A percentile compares a stretch with the other conserved stretches of the same genome.
phyloP scores from a whole-genome alignment of 1,139 yeast genomes.

The Geotrichum citri-aurantii region DNA sequence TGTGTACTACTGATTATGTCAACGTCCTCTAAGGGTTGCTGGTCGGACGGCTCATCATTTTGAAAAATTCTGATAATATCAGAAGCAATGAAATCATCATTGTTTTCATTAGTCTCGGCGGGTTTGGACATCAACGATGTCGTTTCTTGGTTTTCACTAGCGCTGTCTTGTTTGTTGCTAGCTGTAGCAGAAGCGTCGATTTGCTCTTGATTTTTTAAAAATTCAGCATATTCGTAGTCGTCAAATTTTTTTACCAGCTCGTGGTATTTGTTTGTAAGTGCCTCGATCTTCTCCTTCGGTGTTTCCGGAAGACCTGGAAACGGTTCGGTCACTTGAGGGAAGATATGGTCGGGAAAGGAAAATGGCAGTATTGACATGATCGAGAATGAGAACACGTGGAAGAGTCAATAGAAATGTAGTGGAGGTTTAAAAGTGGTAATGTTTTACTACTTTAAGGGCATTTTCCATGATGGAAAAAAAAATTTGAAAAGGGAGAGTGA shows the following conservation, averaged over 20 bases:
- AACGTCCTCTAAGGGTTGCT: background rate
- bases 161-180: constrained; percentile 6
- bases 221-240: constrained; percentile 3
- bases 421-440: background rate
- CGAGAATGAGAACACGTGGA: background rate
- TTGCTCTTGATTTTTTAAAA: background rate
- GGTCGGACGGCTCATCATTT: background rate
- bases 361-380: constrained; percentile 17
- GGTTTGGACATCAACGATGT: constrained; percentile 1
- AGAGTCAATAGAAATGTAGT: background rate
- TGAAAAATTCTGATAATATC: background rate
- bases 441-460: background rate
- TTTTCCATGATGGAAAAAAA: background rate
- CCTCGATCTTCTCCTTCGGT: constrained; percentile 27
- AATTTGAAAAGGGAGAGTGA: background rate
- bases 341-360: constrained; percentile 31
- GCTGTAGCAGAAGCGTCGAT: background rate
- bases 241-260: constrained; percentile 20
- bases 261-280: constrained; percentile 24
- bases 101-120: constrained; percentile 6
- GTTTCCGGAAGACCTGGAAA: constrained; percentile 29
- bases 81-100: background rate
- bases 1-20: background rate
- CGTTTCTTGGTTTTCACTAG: background rate
- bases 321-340: constrained; percentile 29